phyloP scores from a whole-genome alignment of 257 asterid species.

The Eustoma russellianum region DNA sequence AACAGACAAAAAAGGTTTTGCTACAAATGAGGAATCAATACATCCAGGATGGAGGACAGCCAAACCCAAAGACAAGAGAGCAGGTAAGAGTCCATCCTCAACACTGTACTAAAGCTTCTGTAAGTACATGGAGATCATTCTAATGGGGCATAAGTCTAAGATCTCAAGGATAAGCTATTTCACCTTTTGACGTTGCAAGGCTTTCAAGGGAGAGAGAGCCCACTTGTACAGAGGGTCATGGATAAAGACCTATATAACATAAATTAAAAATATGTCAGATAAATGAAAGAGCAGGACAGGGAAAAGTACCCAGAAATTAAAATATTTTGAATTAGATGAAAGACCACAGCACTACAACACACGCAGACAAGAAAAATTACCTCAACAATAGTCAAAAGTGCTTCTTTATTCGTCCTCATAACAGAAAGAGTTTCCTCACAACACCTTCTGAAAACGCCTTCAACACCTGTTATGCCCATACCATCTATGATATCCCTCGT shows the following conservation, averaged over 20 bases:
- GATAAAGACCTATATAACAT: slow-evolving; percentile 75
- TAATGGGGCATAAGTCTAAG: too few relatives aligned
- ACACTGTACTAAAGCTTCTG: too few relatives aligned
- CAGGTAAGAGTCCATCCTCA: too few relatives aligned
- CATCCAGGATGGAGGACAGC: too few relatives aligned
- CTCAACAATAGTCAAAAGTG: slow-evolving; percentile 91
- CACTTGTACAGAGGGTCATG: slow-evolving; percentile 94
- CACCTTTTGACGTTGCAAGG: slow-evolving; percentile 98
- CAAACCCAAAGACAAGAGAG: too few relatives aligned
- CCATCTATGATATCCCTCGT: slow-evolving; percentile 92
- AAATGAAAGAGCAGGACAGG: not conserved
- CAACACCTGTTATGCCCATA: slow-evolving; percentile 96
- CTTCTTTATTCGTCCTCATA: slow-evolving; percentile 94
- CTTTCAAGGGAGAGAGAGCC: slow-evolving; percentile 97
- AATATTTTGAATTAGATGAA: not conserved
- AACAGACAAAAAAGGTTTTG: not conserved
- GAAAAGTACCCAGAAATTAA: not conserved
- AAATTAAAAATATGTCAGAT: not conserved
- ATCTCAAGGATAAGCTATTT: not conserved
- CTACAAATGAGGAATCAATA: not conserved
- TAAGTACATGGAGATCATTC: too few relatives aligned
- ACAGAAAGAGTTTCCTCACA: slow-evolving; percentile 96
- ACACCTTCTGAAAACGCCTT: slow-evolving; percentile 95
- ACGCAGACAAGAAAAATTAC: slow-evolving; percentile 23
- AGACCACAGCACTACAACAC: not conserved